phyloP scores from a whole-genome alignment of 2,329 filamentous ascomycete genomes.

The Mollisia scopiformis region DNA sequence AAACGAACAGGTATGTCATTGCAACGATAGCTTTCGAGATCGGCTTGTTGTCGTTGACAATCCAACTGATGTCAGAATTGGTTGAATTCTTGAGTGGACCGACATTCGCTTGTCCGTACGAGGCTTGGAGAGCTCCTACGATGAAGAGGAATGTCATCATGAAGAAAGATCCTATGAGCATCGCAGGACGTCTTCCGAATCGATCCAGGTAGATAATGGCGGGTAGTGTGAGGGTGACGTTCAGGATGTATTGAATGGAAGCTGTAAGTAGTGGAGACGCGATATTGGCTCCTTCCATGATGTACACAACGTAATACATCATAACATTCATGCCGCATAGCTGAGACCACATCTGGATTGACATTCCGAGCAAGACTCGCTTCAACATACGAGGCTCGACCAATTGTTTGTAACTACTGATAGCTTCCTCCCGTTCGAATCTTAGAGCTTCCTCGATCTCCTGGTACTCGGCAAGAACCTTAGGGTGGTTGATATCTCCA shows the following conservation, averaged over 20 bases:
- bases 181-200: conserved; percentile 71
- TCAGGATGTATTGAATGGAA: conserved; percentile 76
- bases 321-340: conserved; percentile 76
- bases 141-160: conserved; percentile 67
- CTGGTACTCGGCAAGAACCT: conserved; percentile 64
- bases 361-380: conserved; percentile 70
- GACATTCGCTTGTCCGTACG: conserved; percentile 55
- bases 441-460: conserved; percentile 75
- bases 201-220: conserved; percentile 75
- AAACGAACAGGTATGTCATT: conserved; percentile 74
- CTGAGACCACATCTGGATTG: conserved; percentile 77
- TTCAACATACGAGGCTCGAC: conserved; percentile 73
- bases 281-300: conserved; percentile 65
- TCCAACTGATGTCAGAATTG: conserved; percentile 58
- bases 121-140: conserved; percentile 63
- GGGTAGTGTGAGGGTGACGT: conserved; percentile 76
- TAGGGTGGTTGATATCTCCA: conserved; percentile 58
- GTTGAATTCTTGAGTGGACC: conserved; percentile 40
- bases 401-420: conserved; percentile 72
- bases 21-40: conserved; percentile 67
- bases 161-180: conserved; percentile 65
- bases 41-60: conserved; percentile 52
- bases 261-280: conserved; percentile 65
- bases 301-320: conserved; percentile 74
- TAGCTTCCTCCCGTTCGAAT: conserved; percentile 71